Evolutionary conservation across 1,139 yeast genomes (phyloP), one percentile per base, ranked within the genome.

Genomic region (Taiozyma sp.): DNA sequence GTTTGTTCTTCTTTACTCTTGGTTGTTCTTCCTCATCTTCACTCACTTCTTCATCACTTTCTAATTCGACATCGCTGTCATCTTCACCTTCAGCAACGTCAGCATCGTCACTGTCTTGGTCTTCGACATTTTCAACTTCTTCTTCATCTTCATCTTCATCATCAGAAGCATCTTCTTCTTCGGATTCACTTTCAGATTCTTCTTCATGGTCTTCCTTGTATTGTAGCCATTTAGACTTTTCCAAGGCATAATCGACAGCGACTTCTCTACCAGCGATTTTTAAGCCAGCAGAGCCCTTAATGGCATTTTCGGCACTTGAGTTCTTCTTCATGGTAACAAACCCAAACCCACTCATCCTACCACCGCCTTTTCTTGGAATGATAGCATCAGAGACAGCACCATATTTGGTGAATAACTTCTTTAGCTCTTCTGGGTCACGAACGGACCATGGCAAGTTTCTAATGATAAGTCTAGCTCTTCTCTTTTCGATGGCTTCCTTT

Each of bases 391-490:
- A 81, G 30, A 93, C 97, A 45, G 88, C 85, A 48, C 99, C 99
- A 64, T 73, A 93, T 63, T 81, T 83, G 53, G 77, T 72, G 63
- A 93, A 95, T 11, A 83, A 64, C 60, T 83, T 83, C 64, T 80
- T 83, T 62, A 93, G 74, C 49, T 79, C 81, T 11, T 80, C 81
- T 6, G 95, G 85, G 55, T 85, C 83, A 66, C 93, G 82, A 47
- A 95, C 83, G 10, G 97, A 85, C 99, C 99, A 93, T 22, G 99
- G 99, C 67, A 93, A 78, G 66, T 93, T 93, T 66, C 99, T 80
- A 46, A 93, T 75, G 61, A 93, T 91, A 54, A 93, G 73, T 61
- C 97, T 80, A 4, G 97, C 93, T 61, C 83, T 78, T 68, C 95
- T 80, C 64, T 84, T 85, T 48, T 72, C 77, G 22, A 70, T 69